Evolutionary conservation across 2,329 filamentous ascomycete genomes (phyloP), one percentile per base, ranked within the genome.

Genomic region (Trichophyton schoenleinii): DNA sequence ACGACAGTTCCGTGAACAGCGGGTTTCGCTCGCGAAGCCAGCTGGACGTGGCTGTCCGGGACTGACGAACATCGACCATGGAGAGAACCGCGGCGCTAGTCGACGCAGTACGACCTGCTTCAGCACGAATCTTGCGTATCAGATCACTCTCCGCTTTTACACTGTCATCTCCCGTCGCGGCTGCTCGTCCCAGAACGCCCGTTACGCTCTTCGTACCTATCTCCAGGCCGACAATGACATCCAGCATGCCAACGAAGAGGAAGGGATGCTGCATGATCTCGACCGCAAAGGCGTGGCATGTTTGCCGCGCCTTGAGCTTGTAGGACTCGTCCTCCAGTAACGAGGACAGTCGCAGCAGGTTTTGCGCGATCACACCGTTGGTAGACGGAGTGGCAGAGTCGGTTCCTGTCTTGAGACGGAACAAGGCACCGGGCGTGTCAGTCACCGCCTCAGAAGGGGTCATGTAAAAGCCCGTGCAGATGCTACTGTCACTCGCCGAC

Each of bases 241-340:
- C 82, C 67, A 97, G 80, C 67, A 97, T 79, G 3, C 88, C 88
- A 0, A 89, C 86, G 74, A 95, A 97, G 1, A 97, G 80, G 80
- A 94, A 95, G 0, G 94, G 91, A 68, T 97, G 91, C 72, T 97
- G 91, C 69, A 95, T 79, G 67, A 96, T 85, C 75, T 99, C 94
- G 0, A 88, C 87, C 67, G 95, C 89, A 67, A 99, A 99, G 0
- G 91, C 89, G 63, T 85, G 84, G 64, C 91, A 84, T 0, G 90
- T 94, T 66, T 87, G 82, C 58, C 82, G 81, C 0, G 90, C 91
- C 58, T 85, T 79, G 59, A 78, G 77, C 0, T 79, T 80, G 69
- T 89, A 91, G 2, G 74, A 72, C 1, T 83, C 76, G 65, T 89
- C 84, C 55, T 83, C 82, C 0, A 95, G 78, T 1, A 95, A 72